A percentile compares a stretch with the other conserved stretches of the same genome.
These are phyloP conservation scores for Pyrenula aspistea DNA, from an alignment of 495 filamentous ascomycete species.

Conservation along the genomic window DNA sequence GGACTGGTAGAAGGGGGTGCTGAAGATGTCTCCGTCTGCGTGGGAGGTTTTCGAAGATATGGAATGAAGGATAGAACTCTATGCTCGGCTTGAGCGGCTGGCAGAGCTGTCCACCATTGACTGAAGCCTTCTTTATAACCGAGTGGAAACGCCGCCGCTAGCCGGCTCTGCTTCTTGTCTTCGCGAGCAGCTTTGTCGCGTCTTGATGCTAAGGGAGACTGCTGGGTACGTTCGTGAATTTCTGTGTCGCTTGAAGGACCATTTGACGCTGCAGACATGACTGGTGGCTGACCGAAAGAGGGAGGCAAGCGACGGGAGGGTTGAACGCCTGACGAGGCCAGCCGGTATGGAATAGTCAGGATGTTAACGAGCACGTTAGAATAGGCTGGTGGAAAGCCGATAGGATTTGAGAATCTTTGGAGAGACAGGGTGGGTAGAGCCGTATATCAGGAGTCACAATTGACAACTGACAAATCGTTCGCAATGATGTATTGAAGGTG, in stretches of 20 bases:
- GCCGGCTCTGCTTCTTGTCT: slow-evolving; percentile 16
- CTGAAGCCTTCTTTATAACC: slow-evolving; percentile 82
- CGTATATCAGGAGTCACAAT: no score
- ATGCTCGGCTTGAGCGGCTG: slow-evolving; percentile 78
- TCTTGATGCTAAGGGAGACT: slow-evolving; percentile 39
- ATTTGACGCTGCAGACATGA: slow-evolving; percentile 5
- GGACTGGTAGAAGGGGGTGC: slow-evolving; percentile 25
- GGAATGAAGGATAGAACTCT: slow-evolving; percentile 81
- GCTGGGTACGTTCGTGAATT: slow-evolving; percentile 24
- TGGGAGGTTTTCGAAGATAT: slow-evolving; percentile 63
- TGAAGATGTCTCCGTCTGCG: slow-evolving; percentile 46
- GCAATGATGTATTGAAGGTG: no score
- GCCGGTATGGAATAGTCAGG: not conserved
- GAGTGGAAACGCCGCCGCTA: slow-evolving; percentile 56
- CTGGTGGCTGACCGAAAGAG: not conserved
- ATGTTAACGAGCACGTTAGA: not conserved
- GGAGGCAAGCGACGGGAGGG: not conserved
- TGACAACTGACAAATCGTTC: no score
- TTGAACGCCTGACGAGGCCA: not conserved
- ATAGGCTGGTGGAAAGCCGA: not conserved
- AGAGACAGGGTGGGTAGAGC: not conserved
- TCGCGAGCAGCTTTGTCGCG: slow-evolving; percentile 19
- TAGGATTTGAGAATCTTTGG: not conserved
- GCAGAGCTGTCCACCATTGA: slow-evolving; percentile 87
- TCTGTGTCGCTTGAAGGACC: slow-evolving; percentile 13